A percentile compares a stretch with the other conserved stretches of the same genome.
Conservation (phyloP, 805 yeast genomes). For the Scheffersomyces ergatensis region DNA sequence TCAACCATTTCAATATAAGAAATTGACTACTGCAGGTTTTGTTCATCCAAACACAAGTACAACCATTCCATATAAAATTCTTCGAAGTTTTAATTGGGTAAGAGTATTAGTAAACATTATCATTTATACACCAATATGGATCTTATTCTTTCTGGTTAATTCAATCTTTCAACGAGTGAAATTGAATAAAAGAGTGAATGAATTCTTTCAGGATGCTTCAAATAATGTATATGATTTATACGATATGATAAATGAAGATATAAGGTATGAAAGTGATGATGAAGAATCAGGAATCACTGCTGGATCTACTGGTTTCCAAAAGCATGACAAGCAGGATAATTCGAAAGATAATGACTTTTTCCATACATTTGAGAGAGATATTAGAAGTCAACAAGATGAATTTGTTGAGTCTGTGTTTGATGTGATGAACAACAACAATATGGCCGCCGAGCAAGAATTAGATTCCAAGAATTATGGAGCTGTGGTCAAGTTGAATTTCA, state of each 20-base stretch:
- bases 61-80: constrained; percentile 2
- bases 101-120: constrained; percentile 42
- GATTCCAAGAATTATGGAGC: constrained; percentile 8
- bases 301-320: constrained; percentile 1
- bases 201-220: constrained; percentile 24
- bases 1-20: constrained; percentile 33
- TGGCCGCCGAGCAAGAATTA: constrained; percentile 9
- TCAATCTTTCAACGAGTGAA: constrained; percentile 36
- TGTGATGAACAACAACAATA: constrained; percentile 43
- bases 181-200: constrained; percentile 23
- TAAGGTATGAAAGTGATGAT: neutral
- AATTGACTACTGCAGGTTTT: neutral
- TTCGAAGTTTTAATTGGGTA: constrained; percentile 46
- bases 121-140: constrained; percentile 63
- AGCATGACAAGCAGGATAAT: constrained; percentile 1
- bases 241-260: constrained; percentile 13
- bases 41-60: constrained; percentile 1
- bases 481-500: constrained; percentile 17
- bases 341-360: constrained; percentile 4
- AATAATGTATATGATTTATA: constrained; percentile 27
- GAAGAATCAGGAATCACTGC: neutral
- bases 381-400: constrained; percentile 61
- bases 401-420: constrained; percentile 63
- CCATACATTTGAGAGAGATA: constrained; percentile 13
- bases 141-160: constrained; percentile 50